phyloP scores from a whole-genome alignment of 164 flowering plant genomes.

The Magnolia kwangsiensis region DNA sequence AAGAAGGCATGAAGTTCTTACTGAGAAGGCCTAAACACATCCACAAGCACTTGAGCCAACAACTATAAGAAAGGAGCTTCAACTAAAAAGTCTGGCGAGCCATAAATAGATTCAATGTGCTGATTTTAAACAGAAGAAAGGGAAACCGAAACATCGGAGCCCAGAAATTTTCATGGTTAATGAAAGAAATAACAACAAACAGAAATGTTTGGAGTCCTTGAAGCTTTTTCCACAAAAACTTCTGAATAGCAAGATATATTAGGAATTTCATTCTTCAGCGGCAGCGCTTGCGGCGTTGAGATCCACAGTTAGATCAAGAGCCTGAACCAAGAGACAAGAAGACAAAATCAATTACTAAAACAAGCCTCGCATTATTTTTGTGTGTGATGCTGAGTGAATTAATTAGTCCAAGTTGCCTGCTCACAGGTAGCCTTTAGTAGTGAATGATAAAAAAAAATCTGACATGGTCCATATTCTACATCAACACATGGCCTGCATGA shows the following conservation, averaged over 20 bases:
- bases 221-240: constrained; percentile 1
- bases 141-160: background rate
- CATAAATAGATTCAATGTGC: too few relatives aligned
- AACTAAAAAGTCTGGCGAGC: too few relatives aligned
- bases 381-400: background rate
- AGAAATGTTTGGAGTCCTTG: background rate
- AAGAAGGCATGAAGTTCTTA: too few relatives aligned
- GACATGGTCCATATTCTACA: too few relatives aligned
- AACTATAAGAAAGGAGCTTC: too few relatives aligned
- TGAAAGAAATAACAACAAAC: background rate
- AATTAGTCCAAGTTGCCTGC: too few relatives aligned
- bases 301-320: constrained; percentile 71
- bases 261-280: constrained; percentile 36
- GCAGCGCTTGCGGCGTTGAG: constrained; percentile 83
- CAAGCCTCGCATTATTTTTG: background rate
- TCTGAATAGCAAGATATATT: background rate
- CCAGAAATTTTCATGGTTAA: background rate
- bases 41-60: too few relatives aligned
- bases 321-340: constrained; percentile 30
- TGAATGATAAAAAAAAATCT: background rate
- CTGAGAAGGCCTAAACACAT: too few relatives aligned
- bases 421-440: too few relatives aligned
- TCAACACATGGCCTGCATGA: too few relatives aligned
- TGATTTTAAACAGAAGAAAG: background rate
- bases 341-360: background rate